A percentile compares a stretch with the other conserved stretches of the same genome.
Conservation (phyloP, 2,329 filamentous ascomycete species). For the Aspergillus ibericus region DNA sequence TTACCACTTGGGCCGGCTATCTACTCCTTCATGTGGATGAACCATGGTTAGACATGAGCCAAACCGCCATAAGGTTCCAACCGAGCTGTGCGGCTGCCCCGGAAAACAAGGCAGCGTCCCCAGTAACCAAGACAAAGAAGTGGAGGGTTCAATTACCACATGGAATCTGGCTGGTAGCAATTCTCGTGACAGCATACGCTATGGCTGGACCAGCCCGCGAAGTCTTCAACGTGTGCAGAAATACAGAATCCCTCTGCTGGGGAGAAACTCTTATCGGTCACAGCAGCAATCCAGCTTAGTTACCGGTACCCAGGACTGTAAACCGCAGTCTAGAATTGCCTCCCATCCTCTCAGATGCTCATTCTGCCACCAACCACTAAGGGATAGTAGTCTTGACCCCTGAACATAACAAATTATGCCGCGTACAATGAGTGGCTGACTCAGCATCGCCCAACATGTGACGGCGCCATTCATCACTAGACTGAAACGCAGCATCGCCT, state of each 20-base stretch:
- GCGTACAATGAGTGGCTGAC: neutral
- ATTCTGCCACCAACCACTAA: neutral
- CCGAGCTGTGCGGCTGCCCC: neutral
- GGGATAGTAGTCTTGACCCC: neutral
- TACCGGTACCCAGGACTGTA: too few species aligned
- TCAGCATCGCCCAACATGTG: neutral
- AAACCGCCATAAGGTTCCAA: neutral
- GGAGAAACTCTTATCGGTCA: too few species aligned
- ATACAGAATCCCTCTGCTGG: too few species aligned
- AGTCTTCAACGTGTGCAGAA: neutral
- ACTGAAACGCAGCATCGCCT: conserved; percentile 1
- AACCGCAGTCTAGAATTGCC: too few species aligned
- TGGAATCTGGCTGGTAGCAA: neutral
- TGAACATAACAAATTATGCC: neutral
- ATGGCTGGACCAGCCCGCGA: neutral
- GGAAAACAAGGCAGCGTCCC: neutral
- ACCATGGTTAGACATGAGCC: neutral
- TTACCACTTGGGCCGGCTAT: too few species aligned
- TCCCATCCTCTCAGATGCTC: too few species aligned
- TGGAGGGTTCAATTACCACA: neutral
- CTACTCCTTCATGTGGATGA: neutral
- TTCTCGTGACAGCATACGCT: neutral
- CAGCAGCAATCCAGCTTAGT: too few species aligned
- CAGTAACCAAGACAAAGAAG: neutral
- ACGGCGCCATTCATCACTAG: neutral